These are phyloP conservation scores for Saccharomycopsis synnaedendra DNA, from an alignment of 805 yeast species.

Conservation along the genomic window DNA sequence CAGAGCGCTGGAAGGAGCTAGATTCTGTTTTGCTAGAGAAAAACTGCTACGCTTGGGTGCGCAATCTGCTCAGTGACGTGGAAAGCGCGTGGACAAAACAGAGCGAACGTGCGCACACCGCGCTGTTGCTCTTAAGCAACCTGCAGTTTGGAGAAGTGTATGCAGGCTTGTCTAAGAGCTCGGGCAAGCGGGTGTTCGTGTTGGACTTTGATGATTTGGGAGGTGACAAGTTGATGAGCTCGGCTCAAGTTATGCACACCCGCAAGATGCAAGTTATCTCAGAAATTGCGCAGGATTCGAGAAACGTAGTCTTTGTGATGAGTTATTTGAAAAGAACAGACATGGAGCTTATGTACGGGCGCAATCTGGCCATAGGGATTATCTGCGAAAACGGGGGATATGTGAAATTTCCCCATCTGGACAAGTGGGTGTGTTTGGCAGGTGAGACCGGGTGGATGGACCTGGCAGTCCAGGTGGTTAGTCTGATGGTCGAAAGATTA, in stretches of 20 bases:
- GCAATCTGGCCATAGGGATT: slow-evolving; percentile 62
- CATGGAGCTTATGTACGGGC: slow-evolving; percentile 55
- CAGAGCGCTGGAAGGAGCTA: slow-evolving; percentile 49
- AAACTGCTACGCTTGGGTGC: slow-evolving; percentile 72
- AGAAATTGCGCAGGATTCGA: slow-evolving; percentile 45
- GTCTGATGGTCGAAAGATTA: slow-evolving; percentile 58
- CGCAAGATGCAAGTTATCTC: slow-evolving; percentile 44
- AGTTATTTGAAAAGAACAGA: slow-evolving; percentile 54
- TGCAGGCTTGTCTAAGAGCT: slow-evolving; percentile 17
- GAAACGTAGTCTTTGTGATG: slow-evolving; percentile 60
- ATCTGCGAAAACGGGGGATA: slow-evolving; percentile 89
- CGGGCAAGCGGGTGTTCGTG: slow-evolving; percentile 30
- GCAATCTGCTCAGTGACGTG: slow-evolving; percentile 41
- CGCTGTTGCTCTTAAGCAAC: slow-evolving; percentile 23
- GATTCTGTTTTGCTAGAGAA: slow-evolving; percentile 47
- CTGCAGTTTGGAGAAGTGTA: slow-evolving; percentile 27
- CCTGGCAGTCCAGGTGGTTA: slow-evolving; percentile 41
- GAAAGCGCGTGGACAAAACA: slow-evolving; percentile 40
- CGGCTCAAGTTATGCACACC: slow-evolving; percentile 48
- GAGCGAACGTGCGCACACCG: slow-evolving; percentile 27
- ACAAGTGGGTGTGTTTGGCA: slow-evolving; percentile 49
- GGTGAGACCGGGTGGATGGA: slow-evolving; percentile 50
- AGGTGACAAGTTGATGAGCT: slow-evolving; percentile 19
- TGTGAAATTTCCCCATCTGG: slow-evolving; percentile 34
- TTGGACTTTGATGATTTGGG: slow-evolving; percentile 36